These are phyloP conservation scores for Annulohypoxylon nitens DNA, from an alignment of 495 filamentous ascomycete species.

Conservation along the genomic window DNA sequence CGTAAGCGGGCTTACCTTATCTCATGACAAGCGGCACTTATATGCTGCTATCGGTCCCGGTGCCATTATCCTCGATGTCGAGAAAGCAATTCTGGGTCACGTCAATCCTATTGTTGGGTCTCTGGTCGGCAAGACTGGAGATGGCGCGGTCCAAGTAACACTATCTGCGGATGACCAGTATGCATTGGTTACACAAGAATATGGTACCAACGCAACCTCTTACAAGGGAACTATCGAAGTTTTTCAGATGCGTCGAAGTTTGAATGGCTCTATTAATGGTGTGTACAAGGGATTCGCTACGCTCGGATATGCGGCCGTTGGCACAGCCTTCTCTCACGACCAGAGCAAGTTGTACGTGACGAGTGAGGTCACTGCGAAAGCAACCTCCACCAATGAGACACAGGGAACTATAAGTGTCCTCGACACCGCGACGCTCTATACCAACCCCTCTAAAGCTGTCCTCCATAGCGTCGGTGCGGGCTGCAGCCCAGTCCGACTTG, in stretches of 20 bases:
- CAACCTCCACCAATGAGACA: conserved; percentile 26
- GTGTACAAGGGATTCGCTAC: conserved; percentile 38
- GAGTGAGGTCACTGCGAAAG: conserved; percentile 29
- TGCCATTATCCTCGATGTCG: conserved; percentile 37
- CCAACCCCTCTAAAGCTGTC: conserved; percentile 37
- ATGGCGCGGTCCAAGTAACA: conserved; percentile 44
- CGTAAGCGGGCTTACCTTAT: conserved; percentile 35
- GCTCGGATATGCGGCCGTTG: conserved; percentile 40
- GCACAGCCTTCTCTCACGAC: conserved; percentile 44
- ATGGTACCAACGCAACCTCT: conserved; percentile 33
- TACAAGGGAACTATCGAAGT: conserved; percentile 38
- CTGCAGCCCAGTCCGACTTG: conserved; percentile 39
- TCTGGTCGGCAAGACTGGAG: conserved; percentile 37
- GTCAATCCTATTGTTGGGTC: conserved; percentile 41
- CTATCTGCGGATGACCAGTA: conserved; percentile 43
- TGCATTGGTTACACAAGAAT: conserved; percentile 47
- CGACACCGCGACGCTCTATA: conserved; percentile 34
- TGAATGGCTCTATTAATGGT: conserved; percentile 34
- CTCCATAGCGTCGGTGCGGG: conserved; percentile 35
- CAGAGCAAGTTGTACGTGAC: conserved; percentile 42
- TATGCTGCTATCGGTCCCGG: conserved; percentile 37
- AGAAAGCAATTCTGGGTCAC: conserved; percentile 39
- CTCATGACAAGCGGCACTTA: conserved; percentile 34
- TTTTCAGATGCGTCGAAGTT: conserved; percentile 34
- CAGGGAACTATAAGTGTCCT: conserved; percentile 39